Evolutionary conservation across 768 basidiomycete genomes (phyloP).

Genomic region (Lentinus brumalis): DNA sequence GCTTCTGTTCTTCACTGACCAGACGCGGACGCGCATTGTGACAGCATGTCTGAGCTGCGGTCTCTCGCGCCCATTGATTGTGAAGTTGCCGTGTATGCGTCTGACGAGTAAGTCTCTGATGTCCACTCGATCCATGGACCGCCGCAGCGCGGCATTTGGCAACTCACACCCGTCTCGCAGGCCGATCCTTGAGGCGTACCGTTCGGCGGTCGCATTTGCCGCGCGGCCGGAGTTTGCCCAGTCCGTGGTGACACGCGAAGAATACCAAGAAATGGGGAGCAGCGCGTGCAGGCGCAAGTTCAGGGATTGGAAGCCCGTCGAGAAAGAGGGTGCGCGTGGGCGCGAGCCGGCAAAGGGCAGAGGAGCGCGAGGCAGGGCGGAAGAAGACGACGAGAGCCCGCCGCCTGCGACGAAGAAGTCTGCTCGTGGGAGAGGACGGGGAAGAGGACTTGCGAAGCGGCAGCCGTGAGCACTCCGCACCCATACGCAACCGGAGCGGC

Average conservation of each 20-base stretch:
- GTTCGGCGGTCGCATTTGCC: slow-evolving; percentile 60
- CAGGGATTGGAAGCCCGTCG: slow-evolving; percentile 52
- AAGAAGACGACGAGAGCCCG: slow-evolving; percentile 16
- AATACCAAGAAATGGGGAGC: slow-evolving; percentile 85
- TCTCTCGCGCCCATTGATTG: slow-evolving; percentile 81
- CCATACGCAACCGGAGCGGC: slow-evolving; percentile 1
- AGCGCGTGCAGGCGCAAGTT: slow-evolving; percentile 77
- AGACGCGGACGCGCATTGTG: slow-evolving; percentile 8
- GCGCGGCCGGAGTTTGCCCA: slow-evolving; percentile 50
- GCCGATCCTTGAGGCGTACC: slow-evolving; percentile 67
- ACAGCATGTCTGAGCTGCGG: slow-evolving; percentile 72
- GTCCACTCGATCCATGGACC: not conserved
- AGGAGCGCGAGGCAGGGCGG: not conserved
- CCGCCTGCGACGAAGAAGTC: slow-evolving; percentile 18
- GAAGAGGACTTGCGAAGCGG: slow-evolving; percentile 17
- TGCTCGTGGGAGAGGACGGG: slow-evolving; percentile 22
- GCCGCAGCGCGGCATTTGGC: slow-evolving; percentile 4
- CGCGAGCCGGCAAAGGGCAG: not conserved
- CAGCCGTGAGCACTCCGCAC: slow-evolving; percentile 14
- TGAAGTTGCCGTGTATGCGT: slow-evolving; percentile 72
- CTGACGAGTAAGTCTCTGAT: slow-evolving; percentile 62
- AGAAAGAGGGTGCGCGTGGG: slow-evolving; percentile 20
- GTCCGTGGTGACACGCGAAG: slow-evolving; percentile 69
- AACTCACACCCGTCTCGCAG: slow-evolving; percentile 37
- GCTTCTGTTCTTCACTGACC: slow-evolving; percentile 6